phyloP scores from a whole-genome alignment of 768 basidiomycete genomes.

The Phallus indusiatus region DNA sequence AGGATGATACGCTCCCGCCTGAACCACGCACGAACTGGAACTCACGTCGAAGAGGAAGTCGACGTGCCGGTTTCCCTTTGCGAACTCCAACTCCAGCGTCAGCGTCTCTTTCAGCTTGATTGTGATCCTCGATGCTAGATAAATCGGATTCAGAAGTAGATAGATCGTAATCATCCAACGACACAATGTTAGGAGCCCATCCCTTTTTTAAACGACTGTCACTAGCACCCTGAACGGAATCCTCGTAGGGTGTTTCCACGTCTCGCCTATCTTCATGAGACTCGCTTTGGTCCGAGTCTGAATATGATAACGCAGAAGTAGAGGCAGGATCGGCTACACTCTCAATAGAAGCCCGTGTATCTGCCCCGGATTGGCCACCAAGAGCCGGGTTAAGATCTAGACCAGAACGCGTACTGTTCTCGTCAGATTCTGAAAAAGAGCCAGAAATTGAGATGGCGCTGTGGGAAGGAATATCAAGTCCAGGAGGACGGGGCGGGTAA shows the following conservation, averaged over 20 bases:
- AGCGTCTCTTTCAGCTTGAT: slow-evolving; percentile 14
- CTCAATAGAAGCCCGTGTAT: background rate
- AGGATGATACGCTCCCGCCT: slow-evolving; percentile 64
- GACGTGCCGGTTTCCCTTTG: slow-evolving; percentile 37
- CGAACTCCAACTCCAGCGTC: slow-evolving; percentile 36
- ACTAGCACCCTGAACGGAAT: background rate
- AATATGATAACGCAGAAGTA: background rate
- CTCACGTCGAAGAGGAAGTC: slow-evolving; percentile 65
- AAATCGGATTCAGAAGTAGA: slow-evolving; percentile 61
- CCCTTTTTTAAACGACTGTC: slow-evolving; percentile 1
- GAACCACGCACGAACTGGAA: slow-evolving; percentile 75
- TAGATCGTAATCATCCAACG: slow-evolving; percentile 72
- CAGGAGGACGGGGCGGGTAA: background rate
- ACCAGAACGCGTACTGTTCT: background rate
- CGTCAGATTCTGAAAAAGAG: background rate
- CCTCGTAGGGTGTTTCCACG: background rate
- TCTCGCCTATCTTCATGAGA: background rate
- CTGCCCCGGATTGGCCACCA: background rate
- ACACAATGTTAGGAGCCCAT: slow-evolving; percentile 58
- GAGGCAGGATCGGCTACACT: background rate
- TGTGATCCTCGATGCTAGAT: slow-evolving; percentile 28
- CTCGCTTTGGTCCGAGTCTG: background rate
- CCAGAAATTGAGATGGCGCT: background rate
- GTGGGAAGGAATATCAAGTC: background rate
- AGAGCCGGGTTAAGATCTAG: background rate